Evolutionary conservation across 2,329 filamentous ascomycete genomes (phyloP).

Genomic region (Incumbomyces lentus): DNA sequence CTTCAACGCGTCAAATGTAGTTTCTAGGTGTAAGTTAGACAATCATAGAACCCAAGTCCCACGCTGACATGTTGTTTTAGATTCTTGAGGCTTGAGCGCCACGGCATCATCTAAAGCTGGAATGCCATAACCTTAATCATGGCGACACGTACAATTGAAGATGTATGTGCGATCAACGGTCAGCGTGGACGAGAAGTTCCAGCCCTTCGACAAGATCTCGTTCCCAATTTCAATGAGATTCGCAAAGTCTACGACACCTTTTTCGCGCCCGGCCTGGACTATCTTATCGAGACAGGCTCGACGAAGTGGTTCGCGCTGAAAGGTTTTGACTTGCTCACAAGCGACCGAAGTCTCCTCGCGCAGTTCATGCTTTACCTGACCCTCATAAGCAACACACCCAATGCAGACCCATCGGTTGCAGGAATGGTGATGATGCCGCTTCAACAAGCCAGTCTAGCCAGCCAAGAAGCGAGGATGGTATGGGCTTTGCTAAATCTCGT

Average conservation of each 20-base stretch:
- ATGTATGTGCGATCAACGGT: constrained; percentile 57
- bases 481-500: constrained; percentile 50
- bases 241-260: constrained; percentile 63
- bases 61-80: constrained; percentile 4
- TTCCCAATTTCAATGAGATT: constrained; percentile 52
- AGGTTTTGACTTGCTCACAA: constrained; percentile 43
- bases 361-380: constrained; percentile 57
- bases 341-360: constrained; percentile 50
- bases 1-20: background rate
- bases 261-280: constrained; percentile 64
- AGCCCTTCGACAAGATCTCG: constrained; percentile 45
- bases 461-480: constrained; percentile 37
- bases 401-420: constrained; percentile 5
- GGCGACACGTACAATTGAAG: constrained; percentile 54
- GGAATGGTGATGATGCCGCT: background rate
- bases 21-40: constrained; percentile 2
- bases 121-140: constrained; percentile 39
- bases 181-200: constrained; percentile 32
- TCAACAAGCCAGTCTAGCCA: constrained; percentile 15
- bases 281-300: constrained; percentile 59
- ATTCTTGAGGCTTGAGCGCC: constrained; percentile 1
- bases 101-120: background rate
- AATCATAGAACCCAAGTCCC: background rate
- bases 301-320: constrained; percentile 59
- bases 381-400: constrained; percentile 20